Conservation (phyloP, 805 yeast species). For the Candida quercuum region DNA sequence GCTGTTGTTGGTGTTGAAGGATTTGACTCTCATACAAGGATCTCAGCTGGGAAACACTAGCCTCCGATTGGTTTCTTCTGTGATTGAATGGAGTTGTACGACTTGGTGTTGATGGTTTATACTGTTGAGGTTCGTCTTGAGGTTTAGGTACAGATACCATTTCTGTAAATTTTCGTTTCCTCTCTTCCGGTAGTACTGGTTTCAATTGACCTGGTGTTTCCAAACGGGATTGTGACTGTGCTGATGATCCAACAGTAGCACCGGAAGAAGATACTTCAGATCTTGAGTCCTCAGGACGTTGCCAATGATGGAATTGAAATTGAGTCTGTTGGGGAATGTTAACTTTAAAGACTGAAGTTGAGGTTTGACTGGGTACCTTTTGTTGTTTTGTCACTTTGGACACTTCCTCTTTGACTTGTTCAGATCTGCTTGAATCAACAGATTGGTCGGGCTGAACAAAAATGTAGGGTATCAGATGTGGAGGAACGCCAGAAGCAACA, state of each 20-base stretch:
- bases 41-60: conserved; percentile 21
- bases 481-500: conserved; percentile 28
- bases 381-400: not conserved
- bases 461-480: conserved; percentile 32
- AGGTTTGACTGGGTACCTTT: conserved; percentile 2
- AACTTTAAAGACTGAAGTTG: conserved; percentile 24
- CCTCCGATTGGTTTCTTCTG: conserved; percentile 26
- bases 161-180: conserved; percentile 4
- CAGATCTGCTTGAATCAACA: not conserved
- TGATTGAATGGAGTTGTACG: conserved; percentile 4
- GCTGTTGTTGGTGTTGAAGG: conserved; percentile 1
- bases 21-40: conserved; percentile 16
- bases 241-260: not conserved
- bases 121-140: not conserved
- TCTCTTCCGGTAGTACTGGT: conserved; percentile 3
- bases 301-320: conserved; percentile 27
- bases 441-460: conserved; percentile 18
- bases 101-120: conserved; percentile 3
- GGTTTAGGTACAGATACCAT: conserved; percentile 1
- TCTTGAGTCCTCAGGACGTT: conserved; percentile 17
- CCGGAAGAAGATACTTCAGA: conserved; percentile 4
- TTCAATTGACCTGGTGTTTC: not conserved
- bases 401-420: not conserved
- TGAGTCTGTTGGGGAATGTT: conserved; percentile 23
- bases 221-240: no score